Evolutionary conservation across 139 green algal genomes (phyloP).

Genomic region (Chlamydomonas sp.): DNA sequence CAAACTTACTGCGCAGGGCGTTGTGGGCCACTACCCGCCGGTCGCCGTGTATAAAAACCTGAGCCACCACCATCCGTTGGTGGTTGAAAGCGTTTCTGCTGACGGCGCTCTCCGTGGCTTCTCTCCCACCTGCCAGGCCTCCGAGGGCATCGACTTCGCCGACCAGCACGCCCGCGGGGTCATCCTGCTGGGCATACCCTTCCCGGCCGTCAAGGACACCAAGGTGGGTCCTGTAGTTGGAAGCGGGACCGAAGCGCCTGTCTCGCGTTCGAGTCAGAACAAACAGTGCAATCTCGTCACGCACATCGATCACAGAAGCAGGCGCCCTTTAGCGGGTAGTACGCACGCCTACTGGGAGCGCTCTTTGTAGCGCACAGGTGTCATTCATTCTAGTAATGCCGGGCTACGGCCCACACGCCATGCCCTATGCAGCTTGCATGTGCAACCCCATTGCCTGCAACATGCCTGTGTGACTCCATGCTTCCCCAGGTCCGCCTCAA

Average conservation of each 20-base stretch:
- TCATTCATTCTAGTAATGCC: background rate
- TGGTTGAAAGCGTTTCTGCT: background rate
- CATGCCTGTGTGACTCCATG: background rate
- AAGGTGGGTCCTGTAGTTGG: constrained; percentile 51
- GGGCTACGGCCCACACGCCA: background rate
- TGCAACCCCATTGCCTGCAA: background rate
- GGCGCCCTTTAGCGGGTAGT: background rate
- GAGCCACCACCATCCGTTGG: too few relatives aligned
- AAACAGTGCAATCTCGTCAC: background rate
- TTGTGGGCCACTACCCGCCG: too few relatives aligned
- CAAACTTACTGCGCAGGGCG: too few relatives aligned
- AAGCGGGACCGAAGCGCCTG: background rate
- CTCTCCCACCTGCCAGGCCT: constrained; percentile 70
- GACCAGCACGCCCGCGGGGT: constrained; percentile 90
- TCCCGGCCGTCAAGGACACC: constrained; percentile 83
- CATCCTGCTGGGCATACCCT: constrained; percentile 95
- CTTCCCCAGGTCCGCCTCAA: constrained; percentile 75
- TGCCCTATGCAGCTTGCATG: background rate
- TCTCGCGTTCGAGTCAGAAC: background rate
- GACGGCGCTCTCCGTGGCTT: background rate
- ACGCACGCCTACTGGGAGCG: background rate
- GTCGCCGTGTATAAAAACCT: too few relatives aligned
- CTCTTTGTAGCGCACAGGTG: background rate
- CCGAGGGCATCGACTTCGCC: constrained; percentile 96
- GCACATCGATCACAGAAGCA: background rate